Base-by-base conservation (phyloP, 179 eudicot species). In the Camellia oleifera region DNA sequence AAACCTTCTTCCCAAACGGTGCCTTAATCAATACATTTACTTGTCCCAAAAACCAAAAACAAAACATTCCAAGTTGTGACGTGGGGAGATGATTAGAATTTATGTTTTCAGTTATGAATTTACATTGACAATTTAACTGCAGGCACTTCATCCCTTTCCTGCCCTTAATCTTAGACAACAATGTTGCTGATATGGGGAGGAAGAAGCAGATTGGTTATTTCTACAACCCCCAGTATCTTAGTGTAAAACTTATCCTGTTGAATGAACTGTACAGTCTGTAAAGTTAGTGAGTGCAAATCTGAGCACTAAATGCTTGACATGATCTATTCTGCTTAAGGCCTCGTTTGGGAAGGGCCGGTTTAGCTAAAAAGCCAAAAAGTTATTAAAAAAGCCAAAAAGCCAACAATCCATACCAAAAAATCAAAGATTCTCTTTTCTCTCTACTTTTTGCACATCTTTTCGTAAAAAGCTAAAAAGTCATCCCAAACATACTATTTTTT, bases 111-210 rank as follows among this genome's bases (percentile, higher is more conserved):
- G 9, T 46, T 18, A 66, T 48, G 73, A 23, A 72, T 5, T n/a
- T 70, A n/a, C 75, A 10, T 32, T 77, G 32, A 13, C 71, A 56
- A 52, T 50, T 66, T 23, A 52, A 54, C 67, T 66, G 44, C 56
- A 44, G 50, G 11, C 64, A n/a, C 46, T 74, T 12, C 6, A 32
- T 74, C 50, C 63, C 50, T 4, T n/a, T n/a, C 65, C 63, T 56
- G 48, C 65, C 50, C 50, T 74, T 74, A 2, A 54, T 40, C 6
- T 2, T 12, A 4, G 7, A 13, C 0, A 0, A 70, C 23, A 17
- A n/a, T 20, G 4, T 69, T 15, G 57, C 67, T 78, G 67, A 68
- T 7, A 0, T 18, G 17, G 80, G 5, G 42, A 57, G 75, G 52
- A 58, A 9, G 67, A 44, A 69, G 69, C 68, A 69, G 60, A 46